phyloP scores from a whole-genome alignment of 768 basidiomycete species.

The Leccinum incarnatum region DNA sequence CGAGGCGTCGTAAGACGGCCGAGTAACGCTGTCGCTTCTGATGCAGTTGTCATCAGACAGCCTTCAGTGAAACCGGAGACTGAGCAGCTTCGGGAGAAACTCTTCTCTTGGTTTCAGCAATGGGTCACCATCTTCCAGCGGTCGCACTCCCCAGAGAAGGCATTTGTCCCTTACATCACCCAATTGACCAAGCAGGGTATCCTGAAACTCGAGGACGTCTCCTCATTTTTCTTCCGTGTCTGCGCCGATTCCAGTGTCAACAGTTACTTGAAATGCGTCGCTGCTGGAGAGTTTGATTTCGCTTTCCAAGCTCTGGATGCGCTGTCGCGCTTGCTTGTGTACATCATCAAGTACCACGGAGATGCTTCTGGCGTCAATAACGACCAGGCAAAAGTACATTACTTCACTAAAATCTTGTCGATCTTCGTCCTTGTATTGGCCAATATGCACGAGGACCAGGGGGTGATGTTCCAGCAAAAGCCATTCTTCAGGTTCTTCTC shows the following conservation, averaged over 20 bases:
- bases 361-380: slow-evolving; percentile 91
- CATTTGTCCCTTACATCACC: slow-evolving; percentile 96
- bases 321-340: slow-evolving; percentile 90
- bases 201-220: slow-evolving; percentile 91
- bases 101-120: slow-evolving; percentile 84
- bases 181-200: slow-evolving; percentile 96
- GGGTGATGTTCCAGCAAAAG: slow-evolving; percentile 88
- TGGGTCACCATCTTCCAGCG: slow-evolving; percentile 96
- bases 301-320: slow-evolving; percentile 95
- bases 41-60: slow-evolving; percentile 38
- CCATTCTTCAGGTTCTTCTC: slow-evolving; percentile 99
- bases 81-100: slow-evolving; percentile 70
- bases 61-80: slow-evolving; percentile 64
- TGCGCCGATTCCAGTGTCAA: slow-evolving; percentile 94
- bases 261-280: slow-evolving; percentile 75
- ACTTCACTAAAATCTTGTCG: slow-evolving; percentile 94
- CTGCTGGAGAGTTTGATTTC: slow-evolving; percentile 67
- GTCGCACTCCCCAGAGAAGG: slow-evolving; percentile 87
- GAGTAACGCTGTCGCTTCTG: slow-evolving; percentile 38
- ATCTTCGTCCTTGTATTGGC: slow-evolving; percentile 96
- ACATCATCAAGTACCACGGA: slow-evolving; percentile 99
- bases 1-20: slow-evolving; percentile 58
- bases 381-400: slow-evolving; percentile 94
- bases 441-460: slow-evolving; percentile 93
- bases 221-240: slow-evolving; percentile 97